phyloP scores from a whole-genome alignment of 176 grass and related monocot genomes.

The Typha latifolia region DNA sequence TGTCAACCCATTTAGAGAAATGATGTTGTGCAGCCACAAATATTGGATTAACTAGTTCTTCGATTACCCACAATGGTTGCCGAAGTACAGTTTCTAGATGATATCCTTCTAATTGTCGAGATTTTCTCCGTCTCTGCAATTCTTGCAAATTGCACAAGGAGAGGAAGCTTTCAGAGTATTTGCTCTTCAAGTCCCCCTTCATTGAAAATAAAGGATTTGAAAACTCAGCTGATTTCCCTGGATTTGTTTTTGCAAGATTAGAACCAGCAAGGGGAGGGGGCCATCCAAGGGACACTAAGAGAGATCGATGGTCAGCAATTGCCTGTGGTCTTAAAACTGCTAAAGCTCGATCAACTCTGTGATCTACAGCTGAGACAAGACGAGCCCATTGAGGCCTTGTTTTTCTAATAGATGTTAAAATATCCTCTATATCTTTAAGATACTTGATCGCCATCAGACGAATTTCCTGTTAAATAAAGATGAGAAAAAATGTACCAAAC shows the following conservation, averaged over 20 bases:
- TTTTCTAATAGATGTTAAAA: conserved; percentile 44
- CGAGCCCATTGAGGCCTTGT: conserved; percentile 65
- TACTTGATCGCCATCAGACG: conserved; percentile 35
- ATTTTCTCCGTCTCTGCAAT: conserved; percentile 78
- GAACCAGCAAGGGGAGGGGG: conserved; percentile 58
- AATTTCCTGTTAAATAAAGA: conserved; percentile 36
- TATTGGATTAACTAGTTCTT: conserved; percentile 89
- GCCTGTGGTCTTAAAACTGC: conserved; percentile 79
- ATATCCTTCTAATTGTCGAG: conserved; percentile 56
- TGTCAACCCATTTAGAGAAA: conserved; percentile 90
- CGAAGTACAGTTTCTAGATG: conserved; percentile 48
- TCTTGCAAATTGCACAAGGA: conserved; percentile 72
- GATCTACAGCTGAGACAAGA: conserved; percentile 73
- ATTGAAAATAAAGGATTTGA: conserved; percentile 80
- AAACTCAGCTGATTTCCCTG: conserved; percentile 32
- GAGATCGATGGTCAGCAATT: conserved; percentile 78
- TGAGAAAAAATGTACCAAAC: background rate
- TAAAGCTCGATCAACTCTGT: conserved; percentile 84
- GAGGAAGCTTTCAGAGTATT: conserved; percentile 87
- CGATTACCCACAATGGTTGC: conserved; percentile 85
- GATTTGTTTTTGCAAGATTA: conserved; percentile 41
- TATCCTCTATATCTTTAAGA: conserved; percentile 72
- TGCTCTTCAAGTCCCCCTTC: conserved; percentile 55
- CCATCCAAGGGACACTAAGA: conserved; percentile 76
- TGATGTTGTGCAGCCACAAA: conserved; percentile 37